Evolutionary conservation across 2,329 filamentous ascomycete species (phyloP).

Genomic region (Claviceps africana): DNA sequence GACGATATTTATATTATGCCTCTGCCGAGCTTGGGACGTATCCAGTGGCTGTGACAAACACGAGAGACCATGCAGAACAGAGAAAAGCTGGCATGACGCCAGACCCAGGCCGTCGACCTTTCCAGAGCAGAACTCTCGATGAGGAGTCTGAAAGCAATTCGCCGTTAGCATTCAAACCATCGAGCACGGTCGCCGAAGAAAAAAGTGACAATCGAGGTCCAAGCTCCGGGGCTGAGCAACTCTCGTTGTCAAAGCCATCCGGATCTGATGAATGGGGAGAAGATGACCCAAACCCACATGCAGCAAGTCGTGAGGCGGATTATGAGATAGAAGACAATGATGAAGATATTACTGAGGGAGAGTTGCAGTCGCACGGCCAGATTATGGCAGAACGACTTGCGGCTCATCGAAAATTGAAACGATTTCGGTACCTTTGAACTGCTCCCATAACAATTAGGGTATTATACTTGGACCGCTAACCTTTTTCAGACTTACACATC

Average conservation of each 20-base stretch:
- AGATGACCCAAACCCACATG: conserved; percentile 20
- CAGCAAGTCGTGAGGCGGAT: conserved; percentile 35
- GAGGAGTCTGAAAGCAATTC: not conserved
- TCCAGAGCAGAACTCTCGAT: not conserved
- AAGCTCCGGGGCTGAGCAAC: not conserved
- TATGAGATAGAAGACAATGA: conserved; percentile 44
- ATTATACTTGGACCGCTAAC: conserved; percentile 17
- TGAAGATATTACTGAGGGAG: conserved; percentile 30
- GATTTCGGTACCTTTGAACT: conserved; percentile 50
- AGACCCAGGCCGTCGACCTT: not conserved
- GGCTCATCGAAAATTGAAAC: conserved; percentile 57
- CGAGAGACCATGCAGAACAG: not conserved
- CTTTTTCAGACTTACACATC: conserved; percentile 63
- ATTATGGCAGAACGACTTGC: conserved; percentile 43
- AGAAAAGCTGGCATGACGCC: not conserved
- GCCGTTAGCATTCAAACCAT: not conserved
- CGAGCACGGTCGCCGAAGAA: not conserved
- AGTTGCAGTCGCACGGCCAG: conserved; percentile 26
- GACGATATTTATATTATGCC: conserved; percentile 37
- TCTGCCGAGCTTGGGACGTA: conserved; percentile 31
- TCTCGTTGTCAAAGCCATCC: not conserved
- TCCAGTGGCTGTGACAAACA: conserved; percentile 28
- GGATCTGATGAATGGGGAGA: conserved; percentile 17
- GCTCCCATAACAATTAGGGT: not conserved
- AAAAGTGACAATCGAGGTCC: not conserved